Percentiles rank a stretch among this genome's conserved stretches.
These are phyloP conservation scores for Ascochyta fabae DNA, from an alignment of 2,329 filamentous ascomycete species.

Conservation along the genomic window DNA sequence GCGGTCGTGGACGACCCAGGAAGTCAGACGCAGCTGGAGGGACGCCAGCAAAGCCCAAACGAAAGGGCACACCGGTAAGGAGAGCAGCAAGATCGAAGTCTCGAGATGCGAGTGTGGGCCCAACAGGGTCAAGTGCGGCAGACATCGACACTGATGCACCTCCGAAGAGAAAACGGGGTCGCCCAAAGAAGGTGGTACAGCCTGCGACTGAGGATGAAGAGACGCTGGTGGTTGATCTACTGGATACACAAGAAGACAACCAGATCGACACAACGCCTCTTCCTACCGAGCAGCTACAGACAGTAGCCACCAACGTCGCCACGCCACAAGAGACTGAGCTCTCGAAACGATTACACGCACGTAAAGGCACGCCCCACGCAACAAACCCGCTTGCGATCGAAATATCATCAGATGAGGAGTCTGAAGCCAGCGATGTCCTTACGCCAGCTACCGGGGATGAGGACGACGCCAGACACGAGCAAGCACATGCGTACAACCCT, in stretches of 20 bases:
- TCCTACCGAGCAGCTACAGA: constrained; percentile 3
- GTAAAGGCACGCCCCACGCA: constrained; percentile 38
- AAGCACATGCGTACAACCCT: neutral
- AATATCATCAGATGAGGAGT: constrained; percentile 30
- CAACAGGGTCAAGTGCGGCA: constrained; percentile 29
- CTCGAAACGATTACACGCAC: constrained; percentile 26
- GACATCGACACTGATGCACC: constrained; percentile 33
- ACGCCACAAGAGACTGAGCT: constrained; percentile 12
- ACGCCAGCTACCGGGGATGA: constrained; percentile 38
- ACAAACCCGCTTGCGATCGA: constrained; percentile 24
- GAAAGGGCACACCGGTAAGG: constrained; percentile 43
- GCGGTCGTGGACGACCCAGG: constrained; percentile 44
- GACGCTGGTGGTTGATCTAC: constrained; percentile 13
- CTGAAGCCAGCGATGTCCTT: constrained; percentile 30
- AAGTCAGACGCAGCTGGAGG: constrained; percentile 41
- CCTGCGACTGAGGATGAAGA: constrained; percentile 27
- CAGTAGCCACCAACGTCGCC: constrained; percentile 10
- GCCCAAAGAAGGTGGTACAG: constrained; percentile 42
- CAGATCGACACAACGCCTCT: constrained; percentile 14
- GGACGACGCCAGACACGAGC: constrained; percentile 10
- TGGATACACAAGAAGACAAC: neutral
- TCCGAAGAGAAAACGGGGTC: constrained; percentile 41
- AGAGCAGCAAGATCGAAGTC: constrained; percentile 35
- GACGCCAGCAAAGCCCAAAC: constrained; percentile 36
- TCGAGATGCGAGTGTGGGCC: constrained; percentile 24